Evolutionary conservation across 2,329 filamentous ascomycete species (phyloP), one percentile per base, ranked within the genome.

Genomic region (Coniochaeta pulveracea): DNA sequence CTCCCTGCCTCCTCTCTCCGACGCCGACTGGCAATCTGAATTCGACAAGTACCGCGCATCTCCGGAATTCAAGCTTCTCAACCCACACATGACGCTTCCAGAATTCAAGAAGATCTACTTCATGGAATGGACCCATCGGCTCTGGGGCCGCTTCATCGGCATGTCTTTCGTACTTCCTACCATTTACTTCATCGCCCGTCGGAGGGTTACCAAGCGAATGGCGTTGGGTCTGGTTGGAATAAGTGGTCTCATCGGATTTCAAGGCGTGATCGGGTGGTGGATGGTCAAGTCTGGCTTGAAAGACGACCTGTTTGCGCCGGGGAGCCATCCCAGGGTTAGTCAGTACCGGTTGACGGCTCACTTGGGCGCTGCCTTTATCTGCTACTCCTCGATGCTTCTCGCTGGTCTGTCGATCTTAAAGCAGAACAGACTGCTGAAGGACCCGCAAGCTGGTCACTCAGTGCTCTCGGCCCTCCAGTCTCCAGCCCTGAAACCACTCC

Each of bases 81-180:
- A 98, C 61, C 81, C 88, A 19, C 75, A 85, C 55, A 98, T 98
- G 91, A 80, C 73, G 19, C 67, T 98, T 36, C 72, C 78, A 37
- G 91, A 98, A 55, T 98, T 96, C 65, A 95, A 96, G 60, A 81
- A 91, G 54, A 98, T 98, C 45, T 98, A 96, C 70, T 98, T 82
- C 57, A 96, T 96, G 91, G 91, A 98, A 66, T 98, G 91, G 91
- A 77, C 80, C 26, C 91, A 98, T 58, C 76, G 91, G 19, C 69
- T 95, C 35, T 96, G 91, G 88, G 91, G 91, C 28, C 80, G 91
- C 43, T 69, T 93, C 46, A 84, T 98, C 37, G 91, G 91, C 38
- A 58, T 96, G 41, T 81, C 85, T 33, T 95, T 96, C 56, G 76
- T 94, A 30, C 51, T 95, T 2, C 91, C 91, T 2, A 84, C 89